These are phyloP conservation scores for Sporothrix pseudoabietina DNA, from an alignment of 2,329 filamentous ascomycete species.

Conservation along the genomic window DNA sequence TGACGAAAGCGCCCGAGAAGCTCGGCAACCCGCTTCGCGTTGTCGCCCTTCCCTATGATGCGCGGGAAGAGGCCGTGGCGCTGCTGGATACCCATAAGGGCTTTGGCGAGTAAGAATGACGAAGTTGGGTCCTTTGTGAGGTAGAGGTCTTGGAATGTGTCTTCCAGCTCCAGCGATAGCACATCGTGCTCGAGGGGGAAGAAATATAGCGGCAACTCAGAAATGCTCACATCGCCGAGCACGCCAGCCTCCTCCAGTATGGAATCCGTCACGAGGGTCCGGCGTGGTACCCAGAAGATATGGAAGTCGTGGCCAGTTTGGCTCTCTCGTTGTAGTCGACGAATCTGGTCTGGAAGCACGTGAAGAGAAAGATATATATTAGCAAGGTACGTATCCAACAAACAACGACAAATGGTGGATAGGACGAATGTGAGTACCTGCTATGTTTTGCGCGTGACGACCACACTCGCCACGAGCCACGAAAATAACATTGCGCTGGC, in stretches of 20 bases:
- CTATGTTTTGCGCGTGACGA: conserved; percentile 79
- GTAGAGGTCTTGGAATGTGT: conserved; percentile 85
- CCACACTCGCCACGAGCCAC: conserved; percentile 88
- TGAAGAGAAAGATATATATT: background rate
- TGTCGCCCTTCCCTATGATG: conserved; percentile 93
- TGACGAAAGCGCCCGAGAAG: conserved; percentile 88
- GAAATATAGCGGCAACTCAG: conserved; percentile 85
- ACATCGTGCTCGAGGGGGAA: conserved; percentile 90
- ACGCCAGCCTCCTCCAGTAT: conserved; percentile 91
- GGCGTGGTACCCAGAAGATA: conserved; percentile 92
- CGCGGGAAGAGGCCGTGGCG: conserved; percentile 91
- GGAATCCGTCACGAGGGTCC: conserved; percentile 87
- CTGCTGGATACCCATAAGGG: conserved; percentile 91
- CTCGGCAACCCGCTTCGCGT: conserved; percentile 85
- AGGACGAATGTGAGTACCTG: conserved; percentile 60
- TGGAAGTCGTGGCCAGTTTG: conserved; percentile 94
- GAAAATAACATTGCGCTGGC: conserved; percentile 93
- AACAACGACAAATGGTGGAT: background rate
- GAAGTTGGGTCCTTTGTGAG: conserved; percentile 87
- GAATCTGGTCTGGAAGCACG: conserved; percentile 75
- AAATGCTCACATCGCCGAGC: conserved; percentile 85
- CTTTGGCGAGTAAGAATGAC: conserved; percentile 85
- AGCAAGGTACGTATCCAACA: background rate
- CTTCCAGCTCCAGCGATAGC: conserved; percentile 84
- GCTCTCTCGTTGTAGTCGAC: conserved; percentile 82